A percentile compares a stretch with the other conserved stretches of the same genome.
phyloP scores from a whole-genome alignment of 306 rosid genomes.

The Gastrolobium villosum region DNA sequence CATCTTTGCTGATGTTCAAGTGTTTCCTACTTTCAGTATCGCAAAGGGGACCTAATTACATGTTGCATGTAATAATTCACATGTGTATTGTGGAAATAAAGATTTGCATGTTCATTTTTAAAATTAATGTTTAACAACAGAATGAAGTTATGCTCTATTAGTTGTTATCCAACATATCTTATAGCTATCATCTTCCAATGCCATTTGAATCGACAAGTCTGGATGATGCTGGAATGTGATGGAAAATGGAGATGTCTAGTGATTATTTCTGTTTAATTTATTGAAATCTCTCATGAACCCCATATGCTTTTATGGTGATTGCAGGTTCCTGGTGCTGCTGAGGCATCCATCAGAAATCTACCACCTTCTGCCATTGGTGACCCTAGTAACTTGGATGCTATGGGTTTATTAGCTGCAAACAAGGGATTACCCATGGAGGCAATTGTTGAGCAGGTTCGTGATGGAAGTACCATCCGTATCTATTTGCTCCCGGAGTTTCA shows the following conservation, averaged over 20 bases:
- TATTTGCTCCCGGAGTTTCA: constrained; percentile 98
- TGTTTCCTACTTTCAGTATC: background rate
- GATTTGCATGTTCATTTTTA: background rate
- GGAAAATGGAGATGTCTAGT: constrained; percentile 6
- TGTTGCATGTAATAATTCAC: background rate
- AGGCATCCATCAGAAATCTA: constrained; percentile 82
- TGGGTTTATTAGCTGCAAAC: constrained; percentile 79
- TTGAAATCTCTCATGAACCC: background rate
- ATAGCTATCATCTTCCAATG: constrained; percentile 12
- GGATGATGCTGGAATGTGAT: constrained; percentile 16
- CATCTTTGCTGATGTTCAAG: constrained; percentile 9
- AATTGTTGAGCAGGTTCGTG: constrained; percentile 98
- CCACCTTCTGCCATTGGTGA: constrained; percentile 99
- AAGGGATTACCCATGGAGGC: constrained; percentile 92
- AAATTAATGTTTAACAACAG: background rate
- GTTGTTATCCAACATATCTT: constrained; percentile 27
- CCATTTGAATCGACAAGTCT: constrained; percentile 11
- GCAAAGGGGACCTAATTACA: background rate
- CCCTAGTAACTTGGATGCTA: constrained; percentile 88
- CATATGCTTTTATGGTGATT: constrained; percentile 44
- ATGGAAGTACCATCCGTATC: constrained; percentile 91
- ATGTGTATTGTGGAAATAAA: background rate
- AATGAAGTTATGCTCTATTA: background rate
- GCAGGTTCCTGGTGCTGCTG: constrained; percentile 94
- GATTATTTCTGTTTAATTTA: background rate